phyloP scores from a whole-genome alignment of 2,329 filamentous ascomycete species.

The Phaeophleospora eucalypticola region DNA sequence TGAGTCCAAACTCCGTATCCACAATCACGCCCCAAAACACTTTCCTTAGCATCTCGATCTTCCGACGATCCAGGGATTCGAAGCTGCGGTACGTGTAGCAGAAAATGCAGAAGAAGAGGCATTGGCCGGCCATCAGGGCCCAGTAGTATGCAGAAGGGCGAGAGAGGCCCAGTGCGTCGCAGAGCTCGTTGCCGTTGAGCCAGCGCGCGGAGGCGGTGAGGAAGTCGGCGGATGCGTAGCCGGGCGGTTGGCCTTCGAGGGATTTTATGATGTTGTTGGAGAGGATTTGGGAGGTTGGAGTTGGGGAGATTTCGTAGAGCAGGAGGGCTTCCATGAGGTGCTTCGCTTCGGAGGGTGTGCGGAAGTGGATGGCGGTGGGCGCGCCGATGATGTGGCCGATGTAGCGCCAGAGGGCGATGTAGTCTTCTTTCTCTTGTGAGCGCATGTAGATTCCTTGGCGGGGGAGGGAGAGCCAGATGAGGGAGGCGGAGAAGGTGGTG shows the following conservation, averaged over 20 bases:
- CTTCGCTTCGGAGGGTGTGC: slow-evolving; percentile 53
- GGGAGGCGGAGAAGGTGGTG: slow-evolving; percentile 61
- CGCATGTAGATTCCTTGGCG: slow-evolving; percentile 67
- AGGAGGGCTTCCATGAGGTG: slow-evolving; percentile 65
- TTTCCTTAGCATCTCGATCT: slow-evolving; percentile 50
- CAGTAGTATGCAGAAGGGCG: slow-evolving; percentile 56
- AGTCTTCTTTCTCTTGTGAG: slow-evolving; percentile 61
- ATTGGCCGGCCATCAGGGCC: slow-evolving; percentile 60
- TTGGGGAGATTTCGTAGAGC: slow-evolving; percentile 63
- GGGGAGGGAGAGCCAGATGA: slow-evolving; percentile 67
- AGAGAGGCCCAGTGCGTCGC: slow-evolving; percentile 56
- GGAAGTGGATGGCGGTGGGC: slow-evolving; percentile 51
- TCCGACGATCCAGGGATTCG: slow-evolving; percentile 46
- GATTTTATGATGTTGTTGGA: slow-evolving; percentile 72
- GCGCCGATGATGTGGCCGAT: slow-evolving; percentile 68
- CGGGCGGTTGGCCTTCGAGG: slow-evolving; percentile 62
- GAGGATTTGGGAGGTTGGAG: slow-evolving; percentile 58
- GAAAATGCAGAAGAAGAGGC: slow-evolving; percentile 58
- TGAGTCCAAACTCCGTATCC: slow-evolving; percentile 61
- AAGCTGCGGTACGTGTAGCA: slow-evolving; percentile 52
- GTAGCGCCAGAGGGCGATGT: slow-evolving; percentile 71
- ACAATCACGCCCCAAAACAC: slow-evolving; percentile 59
- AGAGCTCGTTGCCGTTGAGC: slow-evolving; percentile 64
- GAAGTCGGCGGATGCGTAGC: slow-evolving; percentile 62
- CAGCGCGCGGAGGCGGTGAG: slow-evolving; percentile 64